Evolutionary conservation across 2,329 filamentous ascomycete genomes (phyloP), one percentile per base, ranked within the genome.

Genomic region (Dactylellina parvicollis): DNA sequence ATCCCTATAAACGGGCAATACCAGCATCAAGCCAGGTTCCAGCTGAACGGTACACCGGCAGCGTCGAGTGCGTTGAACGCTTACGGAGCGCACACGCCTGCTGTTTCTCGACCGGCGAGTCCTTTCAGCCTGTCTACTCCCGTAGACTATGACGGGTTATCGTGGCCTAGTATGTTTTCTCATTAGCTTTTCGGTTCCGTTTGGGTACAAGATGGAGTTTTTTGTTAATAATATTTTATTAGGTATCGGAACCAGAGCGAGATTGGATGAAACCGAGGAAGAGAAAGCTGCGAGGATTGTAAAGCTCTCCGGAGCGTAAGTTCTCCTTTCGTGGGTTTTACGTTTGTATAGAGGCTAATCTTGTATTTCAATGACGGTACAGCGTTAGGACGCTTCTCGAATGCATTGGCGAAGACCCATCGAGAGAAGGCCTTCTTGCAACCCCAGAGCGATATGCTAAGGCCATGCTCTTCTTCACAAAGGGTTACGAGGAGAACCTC

Each of bases 401-500:
- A 79, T 90, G 88, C 76, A 82, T 90, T 4, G 88, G 88, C 76
- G 88, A 90, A 80, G 87, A 90, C 76, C 87, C 88, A 0, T 84
- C 88, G 76, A 84, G 88, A 30, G 86, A 88, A 75, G 88, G 88
- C 42, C 81, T 90, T 40, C 82, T 89, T 14, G 87, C 84, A 40
- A 90, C 88, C 0, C 95, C 95, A 0, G 88, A 90, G 78, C 87
- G 95, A 74, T 99, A 98, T 80, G 94, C 95, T 49, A 95, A 96
- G 82, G 95, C 95, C 12, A 89, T 99, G 86, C 87, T 98, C 75
- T 96, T 90, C 84, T 92, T 99, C 81, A 99, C 95, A 4, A 92
- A 96, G 81, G 95, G 95, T 44, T 99, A 99, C 80, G 92, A 98
- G 83, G 89, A 96, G 83, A 97, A 97, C 79, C 87, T 97, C 61